Base-by-base conservation (phyloP, 805 yeast species). In the Vanderwaltozyma polyspora region DNA sequence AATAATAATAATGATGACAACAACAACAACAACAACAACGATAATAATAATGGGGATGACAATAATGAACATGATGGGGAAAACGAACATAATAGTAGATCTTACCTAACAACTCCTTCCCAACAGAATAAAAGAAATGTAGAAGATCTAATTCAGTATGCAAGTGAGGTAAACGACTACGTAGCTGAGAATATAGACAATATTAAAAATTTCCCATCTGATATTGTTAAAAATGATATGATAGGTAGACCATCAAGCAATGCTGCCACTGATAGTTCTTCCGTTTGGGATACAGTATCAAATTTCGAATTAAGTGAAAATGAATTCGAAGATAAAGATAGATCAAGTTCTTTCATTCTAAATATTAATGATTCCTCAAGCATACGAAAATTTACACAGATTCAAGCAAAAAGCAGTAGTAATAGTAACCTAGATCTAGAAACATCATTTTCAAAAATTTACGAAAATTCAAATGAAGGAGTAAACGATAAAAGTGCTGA, bases 231-330 rank as follows among this genome's bases (percentile, higher is more conserved):
- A 24, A 22, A 19, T 42, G 27, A 32, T 33, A 33, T 30, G 24
- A 16, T 30, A 16, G 29, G 22, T 17, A 27, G 18, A 27, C 34
- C 37, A 17, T 27, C 25, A 5, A 28, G 32, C 13, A 31, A 32
- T 33, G 19, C 21, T 15, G 30, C 32, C 2, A 37, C 33, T 5
- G 33, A 31, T 13, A 31, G 19, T 23, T 31, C 38, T 8, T 31
- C 35, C 11, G 31, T 23, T 25, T 25, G 32, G n/a, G 55, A 51
- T 3, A 48, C 55, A 3, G 36, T 42, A 14, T 51, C 59, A 3
- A 54, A 54, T 32, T 54, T 54, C 25, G 50, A 42, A 14, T 34
- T 54, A 28, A 52, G 56, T 34, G 59, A 49, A n/a, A 30, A 35
- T 30, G 53, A 47, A 12, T 13, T 27, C 9, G 48, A 44, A 12